Conservation (phyloP, 208 protist species). For the Strigomonas culicis region DNA sequence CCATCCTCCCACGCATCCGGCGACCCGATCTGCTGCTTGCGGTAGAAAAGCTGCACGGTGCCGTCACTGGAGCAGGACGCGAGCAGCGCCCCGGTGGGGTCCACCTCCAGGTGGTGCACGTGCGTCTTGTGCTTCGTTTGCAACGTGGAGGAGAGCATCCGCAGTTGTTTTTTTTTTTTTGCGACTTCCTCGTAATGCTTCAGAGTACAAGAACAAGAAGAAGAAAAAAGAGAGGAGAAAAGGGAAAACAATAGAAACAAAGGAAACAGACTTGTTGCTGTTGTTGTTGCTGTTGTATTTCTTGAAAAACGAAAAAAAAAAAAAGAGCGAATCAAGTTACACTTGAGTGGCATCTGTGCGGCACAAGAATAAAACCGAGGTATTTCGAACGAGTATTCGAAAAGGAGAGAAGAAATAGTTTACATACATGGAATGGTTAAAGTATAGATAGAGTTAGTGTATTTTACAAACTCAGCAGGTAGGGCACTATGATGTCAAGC, state of each 20-base stretch:
- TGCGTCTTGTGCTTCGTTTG: slow-evolving; percentile 70
- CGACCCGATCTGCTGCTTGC: slow-evolving; percentile 13
- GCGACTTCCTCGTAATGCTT: background rate
- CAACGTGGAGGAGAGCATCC: slow-evolving; percentile 36
- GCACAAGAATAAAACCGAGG: too few relatives aligned
- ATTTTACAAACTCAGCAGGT: slow-evolving; percentile 17
- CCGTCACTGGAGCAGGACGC: slow-evolving; percentile 88
- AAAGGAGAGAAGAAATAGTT: background rate
- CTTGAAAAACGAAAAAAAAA: slow-evolving; percentile 2
- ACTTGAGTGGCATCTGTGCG: background rate
- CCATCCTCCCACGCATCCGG: slow-evolving; percentile 44
- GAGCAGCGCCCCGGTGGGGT: slow-evolving; percentile 70
- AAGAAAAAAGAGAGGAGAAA: slow-evolving; percentile 12
- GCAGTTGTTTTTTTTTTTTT: background rate
- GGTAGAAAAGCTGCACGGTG: slow-evolving; percentile 75
- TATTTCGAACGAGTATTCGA: too few relatives aligned
- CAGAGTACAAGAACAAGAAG: background rate
- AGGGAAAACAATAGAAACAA: slow-evolving; percentile 17
- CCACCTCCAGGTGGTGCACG: slow-evolving; percentile 81
- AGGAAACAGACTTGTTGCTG: slow-evolving; percentile 11
- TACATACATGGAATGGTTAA: background rate
- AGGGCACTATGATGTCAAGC: slow-evolving; percentile 26
- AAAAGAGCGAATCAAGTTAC: background rate
- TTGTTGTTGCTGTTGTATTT: background rate
- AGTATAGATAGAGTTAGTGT: background rate